Evolutionary conservation across 1,284 basidiomycete species (phyloP).

Genomic region (Lentinus polychrous): DNA sequence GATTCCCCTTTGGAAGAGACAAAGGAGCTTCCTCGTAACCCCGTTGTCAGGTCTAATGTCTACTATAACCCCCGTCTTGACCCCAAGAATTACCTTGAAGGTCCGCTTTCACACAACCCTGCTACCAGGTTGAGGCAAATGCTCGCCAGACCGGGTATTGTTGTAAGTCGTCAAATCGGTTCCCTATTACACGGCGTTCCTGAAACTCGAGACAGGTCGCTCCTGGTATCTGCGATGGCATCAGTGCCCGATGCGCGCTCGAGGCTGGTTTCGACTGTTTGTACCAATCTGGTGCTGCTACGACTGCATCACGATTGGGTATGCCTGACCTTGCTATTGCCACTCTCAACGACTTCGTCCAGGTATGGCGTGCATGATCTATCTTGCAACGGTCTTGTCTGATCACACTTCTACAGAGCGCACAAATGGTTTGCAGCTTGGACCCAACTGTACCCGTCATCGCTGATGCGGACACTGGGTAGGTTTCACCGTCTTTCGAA

Average conservation of each 20-base stretch:
- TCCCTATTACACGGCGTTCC: background rate
- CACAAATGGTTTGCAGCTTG: slow-evolving; percentile 61
- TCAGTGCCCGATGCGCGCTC: slow-evolving; percentile 71
- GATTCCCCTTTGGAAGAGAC: slow-evolving; percentile 9
- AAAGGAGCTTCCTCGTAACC: background rate
- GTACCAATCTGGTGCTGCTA: slow-evolving; percentile 76
- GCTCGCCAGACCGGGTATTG: slow-evolving; percentile 70
- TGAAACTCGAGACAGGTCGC: slow-evolving; percentile 39
- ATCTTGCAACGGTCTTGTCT: background rate
- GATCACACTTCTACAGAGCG: slow-evolving; percentile 25
- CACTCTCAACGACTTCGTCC: slow-evolving; percentile 73
- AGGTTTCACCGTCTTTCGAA: slow-evolving; percentile 9
- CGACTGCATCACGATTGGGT: slow-evolving; percentile 70
- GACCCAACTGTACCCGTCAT: slow-evolving; percentile 64
- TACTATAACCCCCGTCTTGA: slow-evolving; percentile 59
- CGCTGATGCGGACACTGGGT: slow-evolving; percentile 79
- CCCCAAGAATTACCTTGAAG: slow-evolving; percentile 62
- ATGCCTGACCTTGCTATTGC: slow-evolving; percentile 77
- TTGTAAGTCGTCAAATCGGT: slow-evolving; percentile 37
- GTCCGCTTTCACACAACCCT: slow-evolving; percentile 58
- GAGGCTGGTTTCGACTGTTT: slow-evolving; percentile 72
- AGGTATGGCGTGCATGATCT: slow-evolving; percentile 26
- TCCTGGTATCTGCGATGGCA: slow-evolving; percentile 78
- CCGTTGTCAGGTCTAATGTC: slow-evolving; percentile 14
- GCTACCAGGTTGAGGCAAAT: slow-evolving; percentile 69